Evolutionary conservation across 176 grass and related monocot species (phyloP), one percentile per base, ranked within the genome.

Genomic region (Paspalum vaginatum): DNA sequence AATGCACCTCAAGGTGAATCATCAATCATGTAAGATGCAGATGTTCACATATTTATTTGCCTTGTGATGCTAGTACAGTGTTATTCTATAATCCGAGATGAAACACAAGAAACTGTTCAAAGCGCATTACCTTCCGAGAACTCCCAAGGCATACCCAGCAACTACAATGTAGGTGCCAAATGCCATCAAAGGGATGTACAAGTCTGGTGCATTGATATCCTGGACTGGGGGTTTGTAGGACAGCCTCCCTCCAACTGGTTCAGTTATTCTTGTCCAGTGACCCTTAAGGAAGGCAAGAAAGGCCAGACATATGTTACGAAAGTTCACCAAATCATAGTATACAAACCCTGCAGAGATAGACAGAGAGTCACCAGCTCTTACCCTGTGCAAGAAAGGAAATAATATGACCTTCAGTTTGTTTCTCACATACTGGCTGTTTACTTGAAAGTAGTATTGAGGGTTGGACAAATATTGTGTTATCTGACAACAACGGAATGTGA

Each of bases 371-470:
- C 41, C 37, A 55, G 13, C 42, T 38, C 32, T 85, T 97, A 97
- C 91, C 82, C 85, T 83, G 79, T 97, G 91, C 59, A 94, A 81
- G 68, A 94, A 97, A 17, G 94, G 91, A 63, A 97, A 89, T 68
- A 97, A 75, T 68, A 97, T 84, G 26, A 94, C 79, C 84, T 92
- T 94, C 73, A 94, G 57, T 75, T 94, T 97, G 83, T 97, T 97
- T 78, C 87, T 77, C 82, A 94, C 87, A 58, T 97, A 92, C 81
- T 97, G 91, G 8, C 76, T 92, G 72, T 94, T 97, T 51, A 97
- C 94, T 82, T 97, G 87, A 87, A 97, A 94, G 72, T 94, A 97
- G 78, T 97, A 97, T 57, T 94, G 91, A 26, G 94, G 91, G 32
- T 94, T 52, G 11, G 91, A 97, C 40, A 94, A 88, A 74, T 91